phyloP scores from a whole-genome alignment of 192 early-diverging fungal species.

The Podila clonocystis region DNA sequence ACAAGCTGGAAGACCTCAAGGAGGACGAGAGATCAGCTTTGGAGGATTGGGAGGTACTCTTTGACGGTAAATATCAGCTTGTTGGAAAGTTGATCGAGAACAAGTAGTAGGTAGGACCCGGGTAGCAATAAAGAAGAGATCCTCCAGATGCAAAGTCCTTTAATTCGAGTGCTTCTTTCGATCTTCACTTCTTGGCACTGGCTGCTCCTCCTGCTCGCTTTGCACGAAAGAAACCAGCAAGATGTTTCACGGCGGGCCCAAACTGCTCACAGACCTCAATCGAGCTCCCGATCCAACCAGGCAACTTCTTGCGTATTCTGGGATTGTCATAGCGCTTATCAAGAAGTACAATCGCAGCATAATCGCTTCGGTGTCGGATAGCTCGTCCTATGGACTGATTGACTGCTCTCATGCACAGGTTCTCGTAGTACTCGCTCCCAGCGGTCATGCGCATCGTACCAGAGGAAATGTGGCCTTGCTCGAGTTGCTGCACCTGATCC shows the following conservation, averaged over 20 bases:
- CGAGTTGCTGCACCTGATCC: constrained; percentile 49
- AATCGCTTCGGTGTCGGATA: constrained; percentile 90
- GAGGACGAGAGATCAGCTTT: constrained; percentile 78
- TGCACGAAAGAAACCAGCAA: constrained; percentile 58
- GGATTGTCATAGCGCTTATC: constrained; percentile 71
- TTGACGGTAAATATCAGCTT: constrained; percentile 81
- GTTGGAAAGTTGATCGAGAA: constrained; percentile 75
- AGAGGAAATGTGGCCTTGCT: not conserved
- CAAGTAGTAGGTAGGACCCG: constrained; percentile 21
- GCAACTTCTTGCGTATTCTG: constrained; percentile 72
- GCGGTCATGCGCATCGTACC: constrained; percentile 35
- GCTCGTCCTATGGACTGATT: constrained; percentile 88
- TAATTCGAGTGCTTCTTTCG: no score
- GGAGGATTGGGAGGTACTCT: constrained; percentile 83
- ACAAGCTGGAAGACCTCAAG: constrained; percentile 81
- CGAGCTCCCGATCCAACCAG: constrained; percentile 77
- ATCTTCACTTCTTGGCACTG: no score
- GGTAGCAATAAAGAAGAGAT: no score
- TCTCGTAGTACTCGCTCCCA: constrained; percentile 84
- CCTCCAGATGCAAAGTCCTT: no score
- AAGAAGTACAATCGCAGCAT: constrained; percentile 84
- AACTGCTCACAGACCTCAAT: constrained; percentile 59
- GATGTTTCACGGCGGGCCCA: constrained; percentile 53
- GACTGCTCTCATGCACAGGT: constrained; percentile 92
- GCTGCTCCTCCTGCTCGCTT: constrained; percentile 4